Evolutionary conservation across 2,329 filamentous ascomycete genomes (phyloP), one percentile per base, ranked within the genome.

Genomic region (Ascochyta rabiei): DNA sequence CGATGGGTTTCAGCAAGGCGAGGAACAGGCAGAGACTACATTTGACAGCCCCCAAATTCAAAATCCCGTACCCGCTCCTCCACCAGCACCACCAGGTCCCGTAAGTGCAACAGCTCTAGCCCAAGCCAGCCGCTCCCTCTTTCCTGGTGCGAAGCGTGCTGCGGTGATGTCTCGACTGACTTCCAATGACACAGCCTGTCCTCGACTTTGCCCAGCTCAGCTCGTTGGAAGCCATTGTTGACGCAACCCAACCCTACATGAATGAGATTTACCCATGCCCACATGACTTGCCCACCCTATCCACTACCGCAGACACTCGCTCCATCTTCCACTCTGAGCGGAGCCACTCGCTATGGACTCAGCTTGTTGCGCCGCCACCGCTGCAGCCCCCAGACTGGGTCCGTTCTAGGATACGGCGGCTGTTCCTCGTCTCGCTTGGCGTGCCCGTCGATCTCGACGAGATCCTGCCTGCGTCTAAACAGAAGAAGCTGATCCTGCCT

Each of bases 331-430:
- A 91, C 49, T 96, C 91, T 35, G 89, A 92, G 47, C 87, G 93
- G 54, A 96, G 90, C 57, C 87, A 90, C 51, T 97, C 95, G 0
- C 82, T 99, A 30, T 99, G 95, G 95, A 92, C 93, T 35, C 95
- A 99, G 78, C 86, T 99, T 4, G 91, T 97, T 26, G 93, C 93
- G 2, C 93, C 95, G 18, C 95, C 95, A 2, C 93, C 95, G 2
- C 85, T 99, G 33, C 92, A 96, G 68, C 95, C 95, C 6, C 93
- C 95, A 0, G 95, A 99, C 75, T 99, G 95, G 95, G 96, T 97
- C 55, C 91, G 95, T 61, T 96, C 92, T 47, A 90, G 93, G 46
- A 99, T 96, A 66, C 88, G 95, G 48, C 90, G 95, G 24, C 85
- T 99, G 23, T 99, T 99, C 74, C 86, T 99, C 37, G 93, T 99